Evolutionary conservation across 2,329 filamentous ascomycete species (phyloP).

Genomic region (Exophiala mesophila): DNA sequence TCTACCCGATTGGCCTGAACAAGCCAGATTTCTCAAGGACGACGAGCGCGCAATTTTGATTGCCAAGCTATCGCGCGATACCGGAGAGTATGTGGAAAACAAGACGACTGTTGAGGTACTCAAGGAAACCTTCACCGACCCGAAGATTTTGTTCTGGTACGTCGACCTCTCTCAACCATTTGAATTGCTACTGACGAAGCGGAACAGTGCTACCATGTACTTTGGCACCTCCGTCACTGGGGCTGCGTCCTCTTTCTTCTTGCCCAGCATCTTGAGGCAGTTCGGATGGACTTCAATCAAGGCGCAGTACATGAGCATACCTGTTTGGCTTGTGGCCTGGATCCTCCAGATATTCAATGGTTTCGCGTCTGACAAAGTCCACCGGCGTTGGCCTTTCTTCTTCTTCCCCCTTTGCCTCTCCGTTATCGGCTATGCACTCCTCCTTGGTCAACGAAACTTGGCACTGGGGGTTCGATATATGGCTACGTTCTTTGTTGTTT

Average conservation of each 20-base stretch:
- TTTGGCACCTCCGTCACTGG: slow-evolving; percentile 32
- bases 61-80: not conserved
- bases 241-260: slow-evolving; percentile 31
- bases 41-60: not conserved
- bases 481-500: slow-evolving; percentile 25
- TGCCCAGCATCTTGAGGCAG: slow-evolving; percentile 32
- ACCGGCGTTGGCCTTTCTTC: slow-evolving; percentile 32
- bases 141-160: slow-evolving; percentile 35
- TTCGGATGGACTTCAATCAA: slow-evolving; percentile 31
- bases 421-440: slow-evolving; percentile 31
- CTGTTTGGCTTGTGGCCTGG: slow-evolving; percentile 31
- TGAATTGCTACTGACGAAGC: too few relatives aligned
- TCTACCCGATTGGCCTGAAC: slow-evolving; percentile 28
- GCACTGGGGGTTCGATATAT: slow-evolving; percentile 27
- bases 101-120: not conserved
- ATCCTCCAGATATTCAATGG: slow-evolving; percentile 27
- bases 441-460: slow-evolving; percentile 26
- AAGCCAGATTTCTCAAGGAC: slow-evolving; percentile 20
- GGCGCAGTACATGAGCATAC: slow-evolving; percentile 34
- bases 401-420: slow-evolving; percentile 30
- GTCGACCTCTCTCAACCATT: not conserved
- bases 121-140: not conserved
- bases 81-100: not conserved
- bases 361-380: slow-evolving; percentile 28
- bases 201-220: slow-evolving; percentile 26